Conservation (phyloP, 1,284 basidiomycete species). For the Rhodotorula sp. region DNA sequence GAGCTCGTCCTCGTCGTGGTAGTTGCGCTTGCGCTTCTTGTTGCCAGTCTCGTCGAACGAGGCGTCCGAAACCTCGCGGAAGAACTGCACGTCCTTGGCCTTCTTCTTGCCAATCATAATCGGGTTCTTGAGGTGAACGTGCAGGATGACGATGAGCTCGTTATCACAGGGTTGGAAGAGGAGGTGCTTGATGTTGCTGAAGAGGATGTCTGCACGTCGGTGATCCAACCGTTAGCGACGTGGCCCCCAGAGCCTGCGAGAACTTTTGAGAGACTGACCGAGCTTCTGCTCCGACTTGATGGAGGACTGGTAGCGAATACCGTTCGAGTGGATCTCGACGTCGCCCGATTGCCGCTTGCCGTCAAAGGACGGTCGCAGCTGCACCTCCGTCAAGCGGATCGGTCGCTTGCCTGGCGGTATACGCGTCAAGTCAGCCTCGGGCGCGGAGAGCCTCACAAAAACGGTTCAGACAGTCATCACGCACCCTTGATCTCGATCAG, state of each 20-base stretch:
- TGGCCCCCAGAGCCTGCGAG: not conserved
- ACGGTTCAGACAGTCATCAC: not conserved
- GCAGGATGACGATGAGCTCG: slow-evolving; percentile 91
- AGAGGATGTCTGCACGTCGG: slow-evolving; percentile 70
- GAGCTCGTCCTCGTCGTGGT: slow-evolving; percentile 98
- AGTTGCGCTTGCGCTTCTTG: slow-evolving; percentile 83
- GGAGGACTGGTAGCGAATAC: slow-evolving; percentile 87
- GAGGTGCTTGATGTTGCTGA: slow-evolving; percentile 96
- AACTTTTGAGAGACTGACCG: slow-evolving; percentile 60
- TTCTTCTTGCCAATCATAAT: slow-evolving; percentile 99
- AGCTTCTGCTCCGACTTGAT: slow-evolving; percentile 75
- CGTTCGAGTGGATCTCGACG: slow-evolving; percentile 96
- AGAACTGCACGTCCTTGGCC: slow-evolving; percentile 97
- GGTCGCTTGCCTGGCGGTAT: slow-evolving; percentile 56
- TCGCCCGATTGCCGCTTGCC: slow-evolving; percentile 85
- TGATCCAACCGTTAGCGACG: not conserved
- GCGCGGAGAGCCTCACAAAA: too few relatives aligned
- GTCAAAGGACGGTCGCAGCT: slow-evolving; percentile 87
- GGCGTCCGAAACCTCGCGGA: slow-evolving; percentile 95
- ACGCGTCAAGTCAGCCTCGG: not conserved
- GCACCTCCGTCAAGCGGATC: slow-evolving; percentile 81
- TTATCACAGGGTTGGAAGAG: slow-evolving; percentile 99
- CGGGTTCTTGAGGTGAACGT: slow-evolving; percentile 89
- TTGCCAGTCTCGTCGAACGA: slow-evolving; percentile 99
- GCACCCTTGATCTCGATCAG: slow-evolving; percentile 77